A percentile compares a stretch with the other conserved stretches of the same genome.
Evolutionary conservation across 73 alveolate genomes (phyloP).

Genomic region (Uronychia binucleata): DNA sequence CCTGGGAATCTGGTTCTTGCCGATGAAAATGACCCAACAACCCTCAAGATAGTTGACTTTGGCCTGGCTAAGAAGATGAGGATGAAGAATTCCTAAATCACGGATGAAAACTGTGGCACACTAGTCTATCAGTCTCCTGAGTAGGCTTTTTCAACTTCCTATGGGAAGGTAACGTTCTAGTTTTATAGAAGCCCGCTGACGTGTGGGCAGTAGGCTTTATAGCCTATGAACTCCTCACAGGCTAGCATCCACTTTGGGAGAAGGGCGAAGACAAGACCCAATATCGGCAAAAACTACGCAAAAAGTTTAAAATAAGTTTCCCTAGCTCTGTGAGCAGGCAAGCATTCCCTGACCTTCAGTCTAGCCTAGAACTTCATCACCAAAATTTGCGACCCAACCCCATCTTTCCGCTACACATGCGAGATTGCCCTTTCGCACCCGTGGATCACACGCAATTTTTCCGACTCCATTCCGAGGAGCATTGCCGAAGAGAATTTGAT

Average conservation of each 20-base stretch:
- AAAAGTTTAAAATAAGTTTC: too few relatives aligned
- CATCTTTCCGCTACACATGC: constrained; percentile 39
- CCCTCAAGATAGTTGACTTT: constrained; percentile 24
- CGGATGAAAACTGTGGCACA: constrained; percentile 17
- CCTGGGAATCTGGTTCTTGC: constrained; percentile 69
- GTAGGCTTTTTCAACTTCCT: constrained; percentile 9
- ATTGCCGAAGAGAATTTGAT: too few relatives aligned
- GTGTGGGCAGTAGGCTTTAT: constrained; percentile 69
- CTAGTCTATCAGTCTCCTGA: constrained; percentile 24
- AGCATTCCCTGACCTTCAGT: too few relatives aligned
- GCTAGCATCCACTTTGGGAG: background rate
- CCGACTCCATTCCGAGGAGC: too few relatives aligned
- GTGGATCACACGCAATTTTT: constrained; percentile 57
- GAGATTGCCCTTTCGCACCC: constrained; percentile 57
- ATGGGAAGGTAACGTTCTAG: constrained; percentile 36
- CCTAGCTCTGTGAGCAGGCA: too few relatives aligned
- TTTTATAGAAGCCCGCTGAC: constrained; percentile 27
- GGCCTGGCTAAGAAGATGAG: constrained; percentile 20
- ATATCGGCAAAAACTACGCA: too few relatives aligned
- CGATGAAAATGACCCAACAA: background rate
- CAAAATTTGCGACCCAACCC: too few relatives aligned
- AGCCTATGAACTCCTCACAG: constrained; percentile 49
- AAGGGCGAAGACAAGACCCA: background rate
- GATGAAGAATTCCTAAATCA: background rate
- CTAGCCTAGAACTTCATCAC: too few relatives aligned